Percentiles rank a stretch among this genome's conserved stretches.
phyloP scores from a whole-genome alignment of 441 rosid genomes.

The Cnidoscolus chayamansa region DNA sequence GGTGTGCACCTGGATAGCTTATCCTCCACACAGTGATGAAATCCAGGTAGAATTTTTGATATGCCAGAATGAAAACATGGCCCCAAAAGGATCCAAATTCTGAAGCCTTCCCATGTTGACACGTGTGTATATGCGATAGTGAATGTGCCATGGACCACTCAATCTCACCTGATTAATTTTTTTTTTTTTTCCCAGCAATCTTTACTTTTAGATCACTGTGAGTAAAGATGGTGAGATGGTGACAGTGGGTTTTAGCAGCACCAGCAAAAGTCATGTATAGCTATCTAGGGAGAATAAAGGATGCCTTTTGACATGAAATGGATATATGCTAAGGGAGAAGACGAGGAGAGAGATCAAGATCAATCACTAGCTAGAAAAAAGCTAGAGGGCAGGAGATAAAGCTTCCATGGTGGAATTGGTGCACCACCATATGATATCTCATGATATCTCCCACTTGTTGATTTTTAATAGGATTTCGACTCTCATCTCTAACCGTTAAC shows the following conservation, averaged over 20 bases:
- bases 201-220: slow-evolving; percentile 10
- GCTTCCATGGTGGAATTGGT: slow-evolving; percentile 2
- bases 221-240: neutral
- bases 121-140: too few relatives aligned
- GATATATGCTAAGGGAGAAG: slow-evolving; percentile 3
- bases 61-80: slow-evolving; percentile 11
- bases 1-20: slow-evolving; percentile 18
- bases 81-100: slow-evolving; percentile 15
- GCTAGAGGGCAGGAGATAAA: neutral
- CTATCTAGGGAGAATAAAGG: neutral
- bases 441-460: slow-evolving; percentile 23
- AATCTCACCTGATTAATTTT: slow-evolving; percentile 6
- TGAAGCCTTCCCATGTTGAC: slow-evolving; percentile 7
- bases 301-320: slow-evolving; percentile 7
- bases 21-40: slow-evolving; percentile 21
- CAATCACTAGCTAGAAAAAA: neutral
- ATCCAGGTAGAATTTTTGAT: slow-evolving; percentile 25
- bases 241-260: neutral
- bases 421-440: neutral
- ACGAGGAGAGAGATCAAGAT: too few relatives aligned
- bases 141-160: slow-evolving; percentile 29
- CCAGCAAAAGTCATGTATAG: neutral
- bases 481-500: slow-evolving; percentile 22
- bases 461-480: slow-evolving; percentile 16
- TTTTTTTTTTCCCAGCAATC: neutral